Conservation (phyloP, 2,329 filamentous ascomycete species). For the Alternaria sp. region DNA sequence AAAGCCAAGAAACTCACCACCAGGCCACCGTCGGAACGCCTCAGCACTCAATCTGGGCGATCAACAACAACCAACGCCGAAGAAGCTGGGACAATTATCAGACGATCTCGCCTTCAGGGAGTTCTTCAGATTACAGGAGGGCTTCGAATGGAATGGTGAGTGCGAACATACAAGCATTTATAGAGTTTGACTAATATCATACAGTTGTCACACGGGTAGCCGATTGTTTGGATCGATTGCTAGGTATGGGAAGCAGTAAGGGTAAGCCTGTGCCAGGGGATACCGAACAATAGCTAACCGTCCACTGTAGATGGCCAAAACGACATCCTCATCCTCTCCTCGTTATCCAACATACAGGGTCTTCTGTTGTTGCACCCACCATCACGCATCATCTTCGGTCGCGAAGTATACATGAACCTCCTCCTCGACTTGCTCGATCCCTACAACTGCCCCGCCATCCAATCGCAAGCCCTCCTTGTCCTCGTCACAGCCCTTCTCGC, state of each 20-base stretch:
- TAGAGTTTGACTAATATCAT: background rate
- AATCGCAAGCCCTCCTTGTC: conserved; percentile 87
- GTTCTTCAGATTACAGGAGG: conserved; percentile 96
- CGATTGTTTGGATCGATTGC: conserved; percentile 82
- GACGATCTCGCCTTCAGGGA: conserved; percentile 91
- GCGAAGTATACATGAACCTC: conserved; percentile 95
- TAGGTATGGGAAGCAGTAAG: conserved; percentile 75
- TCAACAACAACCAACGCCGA: conserved; percentile 43
- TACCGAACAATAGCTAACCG: conserved; percentile 1
- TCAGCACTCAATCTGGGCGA: conserved; percentile 50
- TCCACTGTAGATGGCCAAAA: conserved; percentile 72
- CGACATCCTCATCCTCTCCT: conserved; percentile 86
- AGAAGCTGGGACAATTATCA: conserved; percentile 71
- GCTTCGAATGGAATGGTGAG: conserved; percentile 93
- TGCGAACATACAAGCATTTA: background rate
- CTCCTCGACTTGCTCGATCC: conserved; percentile 94
- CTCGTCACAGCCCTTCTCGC: conserved; percentile 90
- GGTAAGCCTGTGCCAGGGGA: conserved; percentile 17
- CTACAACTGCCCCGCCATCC: conserved; percentile 87
- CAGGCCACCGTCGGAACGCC: conserved; percentile 47
- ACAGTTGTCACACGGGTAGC: conserved; percentile 83
- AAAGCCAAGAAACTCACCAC: conserved; percentile 44
- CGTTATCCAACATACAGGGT: conserved; percentile 89
- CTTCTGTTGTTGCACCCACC: conserved; percentile 88
- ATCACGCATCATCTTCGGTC: conserved; percentile 84